These are phyloP conservation scores for Hsuehochloa calcarea DNA, from an alignment of 176 grass and related monocot genomes.

Conservation along the genomic window DNA sequence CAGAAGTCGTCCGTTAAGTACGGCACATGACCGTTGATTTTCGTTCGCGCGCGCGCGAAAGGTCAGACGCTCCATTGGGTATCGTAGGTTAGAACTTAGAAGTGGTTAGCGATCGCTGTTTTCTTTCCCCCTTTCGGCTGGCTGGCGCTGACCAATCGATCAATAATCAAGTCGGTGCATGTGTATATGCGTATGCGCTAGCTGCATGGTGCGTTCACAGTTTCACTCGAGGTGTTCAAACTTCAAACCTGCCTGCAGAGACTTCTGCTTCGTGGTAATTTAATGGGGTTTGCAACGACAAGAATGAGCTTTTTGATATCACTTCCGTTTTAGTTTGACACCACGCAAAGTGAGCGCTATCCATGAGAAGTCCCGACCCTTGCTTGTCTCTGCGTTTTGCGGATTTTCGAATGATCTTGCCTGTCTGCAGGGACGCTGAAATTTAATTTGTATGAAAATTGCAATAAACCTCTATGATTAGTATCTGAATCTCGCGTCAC, in stretches of 20 bases:
- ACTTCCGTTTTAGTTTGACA: not conserved
- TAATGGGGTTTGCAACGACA: not conserved
- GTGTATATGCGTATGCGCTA: not conserved
- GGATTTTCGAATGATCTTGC: not conserved
- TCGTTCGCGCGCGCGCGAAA: not conserved
- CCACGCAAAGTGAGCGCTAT: not conserved
- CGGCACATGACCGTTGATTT: constrained; percentile 26
- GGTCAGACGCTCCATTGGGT: constrained; percentile 24
- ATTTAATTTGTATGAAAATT: not conserved
- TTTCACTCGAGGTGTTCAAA: constrained; percentile 7
- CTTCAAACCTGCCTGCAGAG: not conserved
- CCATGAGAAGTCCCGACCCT: not conserved
- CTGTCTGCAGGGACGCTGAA: not conserved
- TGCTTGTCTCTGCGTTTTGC: not conserved
- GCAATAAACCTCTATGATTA: not conserved
- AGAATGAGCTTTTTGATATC: not conserved
- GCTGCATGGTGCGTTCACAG: not conserved
- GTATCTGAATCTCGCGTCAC: not conserved
- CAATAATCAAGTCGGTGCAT: not conserved
- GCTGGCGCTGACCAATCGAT: constrained; percentile 17
- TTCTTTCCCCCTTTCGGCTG: not conserved
- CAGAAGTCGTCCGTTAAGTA: constrained; percentile 41
- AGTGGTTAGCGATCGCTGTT: not conserved
- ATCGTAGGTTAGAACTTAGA: not conserved
- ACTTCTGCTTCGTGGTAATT: not conserved